Base-by-base conservation (phyloP, 768 basidiomycete species). In the Butyriboletus loyo region DNA sequence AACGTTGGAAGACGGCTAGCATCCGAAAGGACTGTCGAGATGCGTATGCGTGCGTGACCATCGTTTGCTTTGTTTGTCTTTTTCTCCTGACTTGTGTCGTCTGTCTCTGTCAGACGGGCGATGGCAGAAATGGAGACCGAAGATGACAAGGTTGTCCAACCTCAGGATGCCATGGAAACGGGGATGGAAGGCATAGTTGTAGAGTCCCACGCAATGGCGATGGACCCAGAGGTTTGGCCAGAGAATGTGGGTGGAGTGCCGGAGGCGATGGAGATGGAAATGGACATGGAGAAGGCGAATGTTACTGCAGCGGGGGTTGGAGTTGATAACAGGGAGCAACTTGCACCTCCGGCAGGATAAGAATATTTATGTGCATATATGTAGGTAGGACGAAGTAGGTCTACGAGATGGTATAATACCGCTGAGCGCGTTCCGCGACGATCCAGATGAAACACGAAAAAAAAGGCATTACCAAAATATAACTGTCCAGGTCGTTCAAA, bases 1-100 rank as follows among this genome's bases (percentile, higher is more conserved):
- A 89, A 64, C 76, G 76, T 51, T 89, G 85, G 80, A 88, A 82
- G 64, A 77, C 72, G 21, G 47, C 71, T 1, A 71, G 68, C 31
- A 72, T 78, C 19, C 76, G 80, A 43, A 73, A 77, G 14, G 77
- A 77, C n/a, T 85, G 85, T 60, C 77, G 81, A 22, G 75, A 77
- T 36, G 85, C 86, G 3, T 91, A 76, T 61, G 68, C 74, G 87
- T 86, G 59, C 44, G 84, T 75, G 14, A 13, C n/a, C 14, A 32
- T 30, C 25, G 21, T 37, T 17, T 32, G 30, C 21, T 11, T 24
- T 25, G 21, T 22, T 38, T 19, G 22, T 31, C 21, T 2, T 25
- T 37, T 14, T 34, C 6, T 3, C 4, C 7, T 17, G 25, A 13
- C 4, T 51, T 50, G 32, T 45, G 31, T 19, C 7, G 10, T n/a